Base-by-base conservation (phyloP, 2,329 filamentous ascomycete species). In the Cercospora citrullina region DNA sequence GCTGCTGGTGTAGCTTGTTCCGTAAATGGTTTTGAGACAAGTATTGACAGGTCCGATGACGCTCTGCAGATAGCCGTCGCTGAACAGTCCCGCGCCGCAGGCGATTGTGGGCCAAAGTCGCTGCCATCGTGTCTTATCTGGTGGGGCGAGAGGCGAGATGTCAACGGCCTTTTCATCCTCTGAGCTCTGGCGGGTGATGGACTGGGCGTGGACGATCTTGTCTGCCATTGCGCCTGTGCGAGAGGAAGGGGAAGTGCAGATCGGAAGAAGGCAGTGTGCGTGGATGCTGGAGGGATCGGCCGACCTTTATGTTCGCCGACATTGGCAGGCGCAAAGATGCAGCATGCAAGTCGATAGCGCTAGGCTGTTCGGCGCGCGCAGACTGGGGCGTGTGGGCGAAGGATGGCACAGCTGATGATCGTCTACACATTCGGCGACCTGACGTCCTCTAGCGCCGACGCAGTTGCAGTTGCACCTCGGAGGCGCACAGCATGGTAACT, bases 11-110 rank as follows among this genome's bases (percentile, higher is more conserved):
- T 93, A 97, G n/a, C 86, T 79, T 0, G 84, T 80, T 48, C 86
- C 86, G 76, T 97, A 97, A 73, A 96, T 85, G 0, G 78, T 80
- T 21, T 78, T 79, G 6, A 97, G 86, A 67, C 93, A 88, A 1
- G 93, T 96, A 74, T 90, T 91, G 67, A 97, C 93, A 3, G 91
- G 91, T 5, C 94, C 93, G 73, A 97, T 97, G 71, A 96, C 90
- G 75, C 92, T 93, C 80, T 96, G 96, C 77, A 97, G 87, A 79
- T 97, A 97, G 16, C 94, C 94, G 79, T 97, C 94, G 26, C 90
- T 93, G 80, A 97, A 97, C 1, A 97, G 85, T 75, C 94, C 94
- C 62, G 93, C 91, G 71, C 94, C 94, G 76, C 93, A 96, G 53
- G 93, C 93, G 73, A 97, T 90, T 0, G 93, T 91, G 14, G 93